These are phyloP conservation scores for Phlebiopsis gigantea DNA, from an alignment of 768 basidiomycete genomes.

Conservation along the genomic window DNA sequence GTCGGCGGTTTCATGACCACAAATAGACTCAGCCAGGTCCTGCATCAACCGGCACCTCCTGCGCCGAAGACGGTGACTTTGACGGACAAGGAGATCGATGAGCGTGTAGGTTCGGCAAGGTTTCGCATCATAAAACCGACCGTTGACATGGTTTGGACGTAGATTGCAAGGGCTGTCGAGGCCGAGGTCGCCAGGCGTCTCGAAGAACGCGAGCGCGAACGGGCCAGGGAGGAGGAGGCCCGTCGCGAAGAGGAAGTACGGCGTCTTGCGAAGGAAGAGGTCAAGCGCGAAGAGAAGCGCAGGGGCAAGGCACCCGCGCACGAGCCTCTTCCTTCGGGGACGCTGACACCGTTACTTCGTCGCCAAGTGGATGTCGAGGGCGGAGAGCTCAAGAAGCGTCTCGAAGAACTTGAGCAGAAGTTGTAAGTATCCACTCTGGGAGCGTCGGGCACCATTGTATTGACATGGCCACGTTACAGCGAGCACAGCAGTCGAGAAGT, in stretches of 20 bases:
- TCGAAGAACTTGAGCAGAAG: constrained; percentile 68
- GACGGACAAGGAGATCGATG: constrained; percentile 71
- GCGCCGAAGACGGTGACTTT: constrained; percentile 26
- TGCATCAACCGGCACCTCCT: constrained; percentile 3
- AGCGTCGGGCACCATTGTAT: background rate
- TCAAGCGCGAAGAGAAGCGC: constrained; percentile 13
- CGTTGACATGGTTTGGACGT: background rate
- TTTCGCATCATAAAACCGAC: background rate
- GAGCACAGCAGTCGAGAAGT: constrained; percentile 59
- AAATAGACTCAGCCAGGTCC: constrained; percentile 4
- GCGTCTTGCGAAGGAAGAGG: background rate
- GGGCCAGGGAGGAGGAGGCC: constrained; percentile 18
- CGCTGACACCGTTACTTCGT: constrained; percentile 58
- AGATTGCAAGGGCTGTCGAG: constrained; percentile 76
- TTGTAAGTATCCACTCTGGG: constrained; percentile 43
- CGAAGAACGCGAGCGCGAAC: constrained; percentile 31
- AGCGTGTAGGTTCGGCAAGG: constrained; percentile 42
- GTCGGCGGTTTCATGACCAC: constrained; percentile 3
- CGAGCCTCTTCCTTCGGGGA: constrained; percentile 35
- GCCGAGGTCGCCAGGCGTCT: constrained; percentile 66
- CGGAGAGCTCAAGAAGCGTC: constrained; percentile 50
- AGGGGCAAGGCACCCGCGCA: constrained; percentile 27
- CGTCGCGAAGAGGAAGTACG: constrained; percentile 16
- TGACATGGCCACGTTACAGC: constrained; percentile 27
- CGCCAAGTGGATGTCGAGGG: constrained; percentile 65